Percentiles rank a stretch among this genome's conserved stretches.
Conservation (phyloP, 2,329 filamentous ascomycete species). For the Escovopsis sp. region DNA sequence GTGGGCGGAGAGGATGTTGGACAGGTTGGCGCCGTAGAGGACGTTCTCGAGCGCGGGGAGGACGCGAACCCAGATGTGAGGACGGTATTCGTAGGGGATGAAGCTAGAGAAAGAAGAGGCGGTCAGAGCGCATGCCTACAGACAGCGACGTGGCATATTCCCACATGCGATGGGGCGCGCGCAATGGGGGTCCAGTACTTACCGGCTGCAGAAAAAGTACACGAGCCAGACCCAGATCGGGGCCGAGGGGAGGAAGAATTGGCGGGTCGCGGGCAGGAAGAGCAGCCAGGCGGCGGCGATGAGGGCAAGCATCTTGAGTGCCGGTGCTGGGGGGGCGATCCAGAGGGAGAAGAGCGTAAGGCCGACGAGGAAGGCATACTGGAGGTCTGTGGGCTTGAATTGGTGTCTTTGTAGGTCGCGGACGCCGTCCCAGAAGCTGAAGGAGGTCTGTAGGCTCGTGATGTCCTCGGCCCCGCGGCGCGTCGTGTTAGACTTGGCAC, state of each 20-base stretch:
- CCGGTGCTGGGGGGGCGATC: slow-evolving; percentile 66
- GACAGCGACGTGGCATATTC: too few relatives aligned
- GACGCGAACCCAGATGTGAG: slow-evolving; percentile 90
- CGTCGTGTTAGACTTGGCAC: slow-evolving; percentile 21
- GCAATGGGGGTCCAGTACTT: slow-evolving; percentile 27
- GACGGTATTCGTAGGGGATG: slow-evolving; percentile 75
- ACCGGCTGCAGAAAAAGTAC: slow-evolving; percentile 89
- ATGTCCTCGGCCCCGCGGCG: slow-evolving; percentile 40
- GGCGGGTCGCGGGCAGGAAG: slow-evolving; percentile 69
- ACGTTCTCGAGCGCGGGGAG: slow-evolving; percentile 92
- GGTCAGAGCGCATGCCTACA: too few relatives aligned
- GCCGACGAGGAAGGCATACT: slow-evolving; percentile 63
- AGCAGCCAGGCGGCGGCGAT: slow-evolving; percentile 54
- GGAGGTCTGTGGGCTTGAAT: slow-evolving; percentile 72
- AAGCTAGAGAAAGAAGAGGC: slow-evolving; percentile 41
- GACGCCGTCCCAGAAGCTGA: slow-evolving; percentile 66
- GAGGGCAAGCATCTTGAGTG: slow-evolving; percentile 61
- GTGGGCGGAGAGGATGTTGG: slow-evolving; percentile 87
- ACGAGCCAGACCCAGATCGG: slow-evolving; percentile 77
- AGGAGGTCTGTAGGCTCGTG: slow-evolving; percentile 64
- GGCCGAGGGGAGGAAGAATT: slow-evolving; percentile 81
- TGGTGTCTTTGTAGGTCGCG: slow-evolving; percentile 60
- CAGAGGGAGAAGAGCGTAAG: slow-evolving; percentile 70
- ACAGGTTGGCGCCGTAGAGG: slow-evolving; percentile 86
- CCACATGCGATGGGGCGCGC: not conserved